Conservation (phyloP, 306 rosid species). For the Cucurbita pepo region DNA sequence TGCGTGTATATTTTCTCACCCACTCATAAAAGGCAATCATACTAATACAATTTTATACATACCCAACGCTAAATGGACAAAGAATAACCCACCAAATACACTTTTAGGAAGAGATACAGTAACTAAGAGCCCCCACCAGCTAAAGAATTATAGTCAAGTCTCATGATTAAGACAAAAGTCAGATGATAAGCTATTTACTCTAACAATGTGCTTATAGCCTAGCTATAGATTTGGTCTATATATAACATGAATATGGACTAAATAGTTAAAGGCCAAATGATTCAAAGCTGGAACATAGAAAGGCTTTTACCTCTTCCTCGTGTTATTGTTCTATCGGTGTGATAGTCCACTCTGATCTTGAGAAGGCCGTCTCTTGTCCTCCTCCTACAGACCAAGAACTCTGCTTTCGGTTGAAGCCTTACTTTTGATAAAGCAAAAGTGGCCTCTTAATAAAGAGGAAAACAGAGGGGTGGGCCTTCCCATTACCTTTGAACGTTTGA, state of each 20-base stretch:
- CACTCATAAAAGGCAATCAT: not conserved
- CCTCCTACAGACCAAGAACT: not conserved
- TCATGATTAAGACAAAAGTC: not conserved
- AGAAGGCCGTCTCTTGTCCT: not conserved
- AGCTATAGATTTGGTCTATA: not conserved
- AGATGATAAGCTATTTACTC: not conserved
- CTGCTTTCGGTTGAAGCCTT: not conserved
- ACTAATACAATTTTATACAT: not conserved
- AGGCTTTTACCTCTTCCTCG: not conserved
- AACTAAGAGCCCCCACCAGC: not conserved
- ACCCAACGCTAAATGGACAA: not conserved
- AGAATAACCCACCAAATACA: not conserved
- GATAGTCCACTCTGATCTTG: not conserved
- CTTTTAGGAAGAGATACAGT: not conserved
- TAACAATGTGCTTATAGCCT: not conserved
- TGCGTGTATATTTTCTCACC: not conserved
- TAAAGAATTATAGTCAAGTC: not conserved
- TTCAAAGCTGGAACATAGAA: not conserved
- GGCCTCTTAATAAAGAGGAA: not conserved
- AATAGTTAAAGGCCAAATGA: not conserved
- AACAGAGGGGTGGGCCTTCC: not conserved
- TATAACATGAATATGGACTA: not conserved
- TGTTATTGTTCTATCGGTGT: not conserved
- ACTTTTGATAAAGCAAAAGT: not conserved
- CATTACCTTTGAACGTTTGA: not conserved